Conservation (phyloP, 805 yeast species). For the Hanseniaspora guilliermondii region DNA sequence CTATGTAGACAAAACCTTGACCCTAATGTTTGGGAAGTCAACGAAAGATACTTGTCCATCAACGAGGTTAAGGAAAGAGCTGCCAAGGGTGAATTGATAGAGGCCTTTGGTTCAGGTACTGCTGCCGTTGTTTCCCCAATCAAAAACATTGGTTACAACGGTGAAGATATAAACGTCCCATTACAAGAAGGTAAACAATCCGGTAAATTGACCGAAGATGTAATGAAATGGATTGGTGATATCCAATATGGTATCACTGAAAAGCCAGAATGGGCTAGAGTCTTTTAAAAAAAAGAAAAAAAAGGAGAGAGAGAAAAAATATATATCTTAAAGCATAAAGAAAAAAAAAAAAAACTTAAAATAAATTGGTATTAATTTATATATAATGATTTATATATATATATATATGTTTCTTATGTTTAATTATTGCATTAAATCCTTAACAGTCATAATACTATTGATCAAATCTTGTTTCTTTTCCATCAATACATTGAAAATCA, state of each 20-base stretch:
- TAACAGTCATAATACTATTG: slow-evolving; percentile 5
- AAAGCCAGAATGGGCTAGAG: slow-evolving; percentile 41
- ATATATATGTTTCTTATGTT: background rate
- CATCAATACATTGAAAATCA: slow-evolving; percentile 7
- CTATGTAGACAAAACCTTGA: slow-evolving; percentile 67
- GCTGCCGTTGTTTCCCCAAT: slow-evolving; percentile 96
- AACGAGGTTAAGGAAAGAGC: slow-evolving; percentile 69
- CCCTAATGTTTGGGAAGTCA: slow-evolving; percentile 64
- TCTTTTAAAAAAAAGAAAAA: slow-evolving; percentile 18
- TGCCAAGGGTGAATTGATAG: slow-evolving; percentile 68
- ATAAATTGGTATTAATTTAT: too few relatives aligned
- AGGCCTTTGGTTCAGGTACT: slow-evolving; percentile 95
- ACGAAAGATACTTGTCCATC: slow-evolving; percentile 75
- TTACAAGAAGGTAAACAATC: slow-evolving; percentile 63
- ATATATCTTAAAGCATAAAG: background rate
- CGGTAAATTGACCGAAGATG: slow-evolving; percentile 64
- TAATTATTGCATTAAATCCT: background rate
- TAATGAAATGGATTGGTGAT: slow-evolving; percentile 75
- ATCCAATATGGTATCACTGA: slow-evolving; percentile 81
- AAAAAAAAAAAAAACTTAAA: background rate
- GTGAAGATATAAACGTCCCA: slow-evolving; percentile 63
- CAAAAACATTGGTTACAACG: slow-evolving; percentile 71
- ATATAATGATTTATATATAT: too few relatives aligned
- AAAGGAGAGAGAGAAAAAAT: background rate
- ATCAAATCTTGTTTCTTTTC: slow-evolving; percentile 12